Evolutionary conservation across 345 rosid species (phyloP), one percentile per base, ranked within the genome.

Genomic region (Gossypium raimondii): DNA sequence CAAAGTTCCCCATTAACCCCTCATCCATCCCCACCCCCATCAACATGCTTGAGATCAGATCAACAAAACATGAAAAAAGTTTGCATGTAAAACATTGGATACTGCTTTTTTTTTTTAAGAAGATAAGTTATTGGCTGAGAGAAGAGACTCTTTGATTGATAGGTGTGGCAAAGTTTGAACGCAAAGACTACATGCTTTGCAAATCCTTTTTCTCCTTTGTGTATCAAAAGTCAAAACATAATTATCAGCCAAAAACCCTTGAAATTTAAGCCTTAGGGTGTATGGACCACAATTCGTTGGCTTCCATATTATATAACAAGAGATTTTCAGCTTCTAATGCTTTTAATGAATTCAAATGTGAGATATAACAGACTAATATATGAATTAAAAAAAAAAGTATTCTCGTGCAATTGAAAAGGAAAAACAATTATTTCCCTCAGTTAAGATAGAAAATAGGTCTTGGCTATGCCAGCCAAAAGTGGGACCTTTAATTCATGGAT

Each of bases 401-500:
- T 29, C 7, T 27, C 2, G 38, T 16, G 47, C 44, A 29, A 61
- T 27, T 4, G 2, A 62, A 34, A 38, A 7, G 17, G 45, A 41
- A 34, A 34, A 34, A 34, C 11, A 57, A 61, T 34, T 34, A 3
- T 62, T 7, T 62, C 22, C 10, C 67, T 34, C 41, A 5, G 41
- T 34, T 34, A 34, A 34, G 41, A 34, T 34, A 5, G 50, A 17
- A 27, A 43, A n/a, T 44, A 20, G 9, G 29, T 17, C 1, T 6
- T 18, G 17, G 52, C 17, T n/a, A 18, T 20, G 24, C 50, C 69
- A 45, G 34, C 55, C 71, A 67, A 20, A 45, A 27, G 50, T 51
- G 55, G 59, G 71, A 45, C 71, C 71, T 22, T 45, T 20, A 67
- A 45, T 45, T 66, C 53, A 66, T 43, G 70, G n/a, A 44, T 20